phyloP scores from a whole-genome alignment of 805 yeast species.

The Candida boleticola region DNA sequence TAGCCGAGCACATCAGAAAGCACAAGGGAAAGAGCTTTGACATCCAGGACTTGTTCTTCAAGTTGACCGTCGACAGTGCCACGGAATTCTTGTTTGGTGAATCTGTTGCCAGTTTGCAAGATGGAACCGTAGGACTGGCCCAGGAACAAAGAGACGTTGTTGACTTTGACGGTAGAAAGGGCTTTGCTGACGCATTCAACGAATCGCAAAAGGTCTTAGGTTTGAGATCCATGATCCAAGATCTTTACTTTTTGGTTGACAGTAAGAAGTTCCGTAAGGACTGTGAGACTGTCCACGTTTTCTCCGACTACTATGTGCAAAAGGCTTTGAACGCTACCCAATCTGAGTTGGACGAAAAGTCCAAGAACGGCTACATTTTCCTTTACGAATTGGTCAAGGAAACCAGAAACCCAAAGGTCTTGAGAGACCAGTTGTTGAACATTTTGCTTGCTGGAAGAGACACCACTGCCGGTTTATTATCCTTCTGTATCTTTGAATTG shows the following conservation, averaged over 20 bases:
- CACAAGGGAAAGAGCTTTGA: slow-evolving; percentile 29
- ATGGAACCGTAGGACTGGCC: slow-evolving; percentile 19
- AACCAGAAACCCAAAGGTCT: slow-evolving; percentile 32
- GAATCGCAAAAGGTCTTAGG: slow-evolving; percentile 30
- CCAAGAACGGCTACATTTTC: slow-evolving; percentile 30
- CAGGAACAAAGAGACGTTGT: slow-evolving; percentile 6
- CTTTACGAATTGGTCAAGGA: slow-evolving; percentile 39
- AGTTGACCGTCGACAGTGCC: slow-evolving; percentile 39
- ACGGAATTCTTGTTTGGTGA: slow-evolving; percentile 43
- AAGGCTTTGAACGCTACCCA: slow-evolving; percentile 26
- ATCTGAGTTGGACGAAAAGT: slow-evolving; percentile 24
- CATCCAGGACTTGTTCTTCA: slow-evolving; percentile 38
- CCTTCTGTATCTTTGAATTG: slow-evolving; percentile 33
- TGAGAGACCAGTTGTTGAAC: slow-evolving; percentile 39
- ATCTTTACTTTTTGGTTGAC: slow-evolving; percentile 25
- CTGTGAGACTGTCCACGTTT: slow-evolving; percentile 25
- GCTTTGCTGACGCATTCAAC: slow-evolving; percentile 36
- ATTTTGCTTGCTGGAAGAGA: slow-evolving; percentile 44
- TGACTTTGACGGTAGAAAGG: slow-evolving; percentile 29
- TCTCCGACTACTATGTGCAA: slow-evolving; percentile 27
- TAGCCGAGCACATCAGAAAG: slow-evolving; percentile 27
- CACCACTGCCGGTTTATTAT: slow-evolving; percentile 40
- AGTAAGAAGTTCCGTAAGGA: slow-evolving; percentile 19
- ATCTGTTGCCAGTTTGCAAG: slow-evolving; percentile 32
- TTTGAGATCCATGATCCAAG: slow-evolving; percentile 22